Evolutionary conservation across 495 filamentous ascomycete species (phyloP).

Genomic region (Hyaloscypha variabilis): DNA sequence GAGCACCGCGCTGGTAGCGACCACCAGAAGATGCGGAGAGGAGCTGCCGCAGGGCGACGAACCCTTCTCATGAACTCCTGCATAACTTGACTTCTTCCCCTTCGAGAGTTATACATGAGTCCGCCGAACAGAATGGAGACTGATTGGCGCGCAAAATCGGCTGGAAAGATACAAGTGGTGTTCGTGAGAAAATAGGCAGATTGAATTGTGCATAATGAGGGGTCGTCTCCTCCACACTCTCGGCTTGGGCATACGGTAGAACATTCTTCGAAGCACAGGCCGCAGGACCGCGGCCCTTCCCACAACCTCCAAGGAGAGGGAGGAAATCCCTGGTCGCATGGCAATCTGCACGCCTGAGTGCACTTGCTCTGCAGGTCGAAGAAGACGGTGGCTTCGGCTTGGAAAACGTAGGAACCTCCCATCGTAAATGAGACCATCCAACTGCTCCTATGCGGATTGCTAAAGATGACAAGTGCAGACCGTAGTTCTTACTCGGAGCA

Average conservation of each 20-base stretch:
- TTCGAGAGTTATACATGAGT: background rate
- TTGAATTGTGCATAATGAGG: background rate
- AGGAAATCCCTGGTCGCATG: slow-evolving; percentile 1
- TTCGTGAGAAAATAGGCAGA: background rate
- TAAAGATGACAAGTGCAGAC: background rate
- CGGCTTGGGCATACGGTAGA: background rate
- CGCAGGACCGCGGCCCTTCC: slow-evolving; percentile 1
- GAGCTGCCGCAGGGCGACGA: background rate
- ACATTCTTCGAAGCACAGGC: slow-evolving; percentile 9
- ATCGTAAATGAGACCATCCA: background rate
- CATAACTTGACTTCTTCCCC: background rate
- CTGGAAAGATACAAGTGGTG: background rate
- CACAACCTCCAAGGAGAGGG: background rate
- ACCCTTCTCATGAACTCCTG: background rate
- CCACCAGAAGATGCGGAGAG: background rate
- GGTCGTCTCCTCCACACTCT: background rate
- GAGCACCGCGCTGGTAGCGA: background rate
- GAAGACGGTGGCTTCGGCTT: background rate
- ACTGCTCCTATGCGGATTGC: background rate
- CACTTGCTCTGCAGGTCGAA: background rate
- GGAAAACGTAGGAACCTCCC: background rate
- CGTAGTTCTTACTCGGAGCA: background rate
- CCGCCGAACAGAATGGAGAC: background rate
- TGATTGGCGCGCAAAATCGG: background rate
- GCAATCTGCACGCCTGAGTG: background rate